Conservation (phyloP, 768 basidiomycete genomes). For the Termitomyces sp. region DNA sequence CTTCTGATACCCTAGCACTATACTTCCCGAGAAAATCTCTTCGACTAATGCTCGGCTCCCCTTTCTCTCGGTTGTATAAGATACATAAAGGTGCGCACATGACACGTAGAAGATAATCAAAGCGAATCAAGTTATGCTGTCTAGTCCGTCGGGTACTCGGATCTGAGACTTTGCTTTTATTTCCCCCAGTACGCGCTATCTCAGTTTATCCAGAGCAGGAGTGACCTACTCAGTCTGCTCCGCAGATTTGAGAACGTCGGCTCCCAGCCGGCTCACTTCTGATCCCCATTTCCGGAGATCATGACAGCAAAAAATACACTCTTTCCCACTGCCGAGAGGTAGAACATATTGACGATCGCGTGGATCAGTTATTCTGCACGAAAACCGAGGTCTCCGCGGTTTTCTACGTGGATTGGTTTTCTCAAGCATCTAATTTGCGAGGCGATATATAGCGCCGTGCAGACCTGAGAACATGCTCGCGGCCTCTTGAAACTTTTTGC, state of each 20-base stretch:
- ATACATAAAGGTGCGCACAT: background rate
- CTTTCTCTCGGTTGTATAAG: background rate
- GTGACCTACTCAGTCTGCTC: background rate
- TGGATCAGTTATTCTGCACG: background rate
- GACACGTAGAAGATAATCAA: background rate
- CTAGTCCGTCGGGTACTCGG: background rate
- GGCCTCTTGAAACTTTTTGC: conserved; percentile 1
- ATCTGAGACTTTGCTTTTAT: background rate
- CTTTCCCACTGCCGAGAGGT: background rate
- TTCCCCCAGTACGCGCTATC: background rate
- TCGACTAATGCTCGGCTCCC: background rate
- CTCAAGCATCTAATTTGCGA: background rate
- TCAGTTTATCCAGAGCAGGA: background rate
- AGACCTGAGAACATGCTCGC: too few relatives aligned
- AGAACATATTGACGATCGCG: background rate
- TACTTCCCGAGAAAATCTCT: background rate
- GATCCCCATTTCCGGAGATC: too few relatives aligned
- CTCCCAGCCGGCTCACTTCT: background rate
- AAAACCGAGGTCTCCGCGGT: conserved; percentile 19
- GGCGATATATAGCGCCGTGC: conserved; percentile 9
- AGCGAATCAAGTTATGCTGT: background rate
- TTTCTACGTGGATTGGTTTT: background rate
- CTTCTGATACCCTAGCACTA: background rate
- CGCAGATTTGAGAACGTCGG: background rate
- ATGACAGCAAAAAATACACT: background rate